Conservation (phyloP, 805 yeast species). For the Candida ascalaphidarum region DNA sequence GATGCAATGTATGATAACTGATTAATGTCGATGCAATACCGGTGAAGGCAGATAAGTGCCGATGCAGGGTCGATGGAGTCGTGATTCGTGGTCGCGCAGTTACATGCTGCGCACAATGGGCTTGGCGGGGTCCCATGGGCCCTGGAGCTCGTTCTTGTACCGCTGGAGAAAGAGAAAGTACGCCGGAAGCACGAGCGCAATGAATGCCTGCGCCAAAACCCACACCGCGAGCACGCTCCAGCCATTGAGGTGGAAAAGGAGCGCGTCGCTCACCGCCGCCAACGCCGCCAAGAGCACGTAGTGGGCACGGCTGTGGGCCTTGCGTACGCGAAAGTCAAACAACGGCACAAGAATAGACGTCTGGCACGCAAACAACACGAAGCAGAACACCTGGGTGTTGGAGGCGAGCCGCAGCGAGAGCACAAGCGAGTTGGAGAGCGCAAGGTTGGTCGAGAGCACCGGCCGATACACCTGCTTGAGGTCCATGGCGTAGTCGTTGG, state of each 20-base stretch:
- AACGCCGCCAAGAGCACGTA: slow-evolving; percentile 15
- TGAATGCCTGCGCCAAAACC: slow-evolving; percentile 37
- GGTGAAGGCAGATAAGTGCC: no score
- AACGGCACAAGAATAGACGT: slow-evolving; percentile 66
- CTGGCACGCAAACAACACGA: slow-evolving; percentile 66
- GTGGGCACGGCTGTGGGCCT: slow-evolving; percentile 17
- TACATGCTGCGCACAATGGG: slow-evolving; percentile 40
- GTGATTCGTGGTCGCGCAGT: no score
- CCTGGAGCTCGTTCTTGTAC: slow-evolving; percentile 79
- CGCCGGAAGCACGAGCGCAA: slow-evolving; percentile 54
- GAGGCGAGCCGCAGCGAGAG: slow-evolving; percentile 79
- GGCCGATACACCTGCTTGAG: slow-evolving; percentile 26
- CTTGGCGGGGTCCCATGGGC: slow-evolving; percentile 89
- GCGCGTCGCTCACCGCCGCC: slow-evolving; percentile 18
- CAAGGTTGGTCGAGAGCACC: slow-evolving; percentile 70
- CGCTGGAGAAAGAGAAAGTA: slow-evolving; percentile 66
- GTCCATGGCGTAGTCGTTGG: slow-evolving; percentile 60
- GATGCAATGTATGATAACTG: no score
- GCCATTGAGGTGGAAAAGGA: slow-evolving; percentile 2
- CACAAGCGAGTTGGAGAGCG: slow-evolving; percentile 81
- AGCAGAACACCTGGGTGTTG: slow-evolving; percentile 73
- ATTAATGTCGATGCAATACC: no score
- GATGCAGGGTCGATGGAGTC: no score
- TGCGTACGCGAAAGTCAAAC: slow-evolving; percentile 53
- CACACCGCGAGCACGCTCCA: slow-evolving; percentile 23